Conservation (phyloP, 2,329 filamentous ascomycete species). For the Talaromyces verruculosus region DNA sequence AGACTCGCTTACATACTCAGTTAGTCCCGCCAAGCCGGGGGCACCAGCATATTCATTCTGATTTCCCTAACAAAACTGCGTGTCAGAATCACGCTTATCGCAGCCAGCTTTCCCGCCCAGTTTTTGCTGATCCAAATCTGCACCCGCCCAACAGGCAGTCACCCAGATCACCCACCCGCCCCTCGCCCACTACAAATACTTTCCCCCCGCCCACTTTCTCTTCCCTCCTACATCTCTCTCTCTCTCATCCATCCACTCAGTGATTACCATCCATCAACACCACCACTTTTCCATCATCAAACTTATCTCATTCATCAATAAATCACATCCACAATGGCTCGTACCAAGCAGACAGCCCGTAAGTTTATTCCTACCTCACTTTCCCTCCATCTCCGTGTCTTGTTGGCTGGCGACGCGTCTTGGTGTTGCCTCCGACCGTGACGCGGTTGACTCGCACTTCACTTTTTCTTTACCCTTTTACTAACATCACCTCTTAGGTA, state of each 20-base stretch:
- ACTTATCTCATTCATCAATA: conserved; percentile 33
- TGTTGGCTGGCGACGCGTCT: conserved; percentile 2
- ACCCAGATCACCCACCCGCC: conserved; percentile 39
- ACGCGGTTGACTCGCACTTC: conserved; percentile 5
- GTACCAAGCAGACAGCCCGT: conserved; percentile 56
- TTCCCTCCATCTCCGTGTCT: neutral
- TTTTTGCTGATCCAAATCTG: conserved; percentile 35
- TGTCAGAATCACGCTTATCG: conserved; percentile 35
- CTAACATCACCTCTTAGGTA: conserved; percentile 50
- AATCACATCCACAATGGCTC: conserved; percentile 45
- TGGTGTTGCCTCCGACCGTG: conserved; percentile 16
- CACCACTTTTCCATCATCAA: conserved; percentile 36
- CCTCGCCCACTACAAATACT: conserved; percentile 43
- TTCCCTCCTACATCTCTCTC: conserved; percentile 38
- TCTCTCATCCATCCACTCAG: conserved; percentile 18
- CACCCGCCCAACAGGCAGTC: conserved; percentile 25
- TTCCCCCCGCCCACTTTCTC: conserved; percentile 40
- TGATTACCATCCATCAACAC: conserved; percentile 28
- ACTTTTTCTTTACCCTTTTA: conserved; percentile 25
- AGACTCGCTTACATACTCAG: conserved; percentile 36
- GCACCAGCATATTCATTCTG: conserved; percentile 21
- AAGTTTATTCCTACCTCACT: conserved; percentile 34
- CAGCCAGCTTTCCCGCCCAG: conserved; percentile 35
- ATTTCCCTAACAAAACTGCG: conserved; percentile 25
- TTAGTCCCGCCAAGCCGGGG: conserved; percentile 10